Evolutionary conservation across 768 basidiomycete genomes (phyloP).

Genomic region (Trichaptum fuscoviolaceum): DNA sequence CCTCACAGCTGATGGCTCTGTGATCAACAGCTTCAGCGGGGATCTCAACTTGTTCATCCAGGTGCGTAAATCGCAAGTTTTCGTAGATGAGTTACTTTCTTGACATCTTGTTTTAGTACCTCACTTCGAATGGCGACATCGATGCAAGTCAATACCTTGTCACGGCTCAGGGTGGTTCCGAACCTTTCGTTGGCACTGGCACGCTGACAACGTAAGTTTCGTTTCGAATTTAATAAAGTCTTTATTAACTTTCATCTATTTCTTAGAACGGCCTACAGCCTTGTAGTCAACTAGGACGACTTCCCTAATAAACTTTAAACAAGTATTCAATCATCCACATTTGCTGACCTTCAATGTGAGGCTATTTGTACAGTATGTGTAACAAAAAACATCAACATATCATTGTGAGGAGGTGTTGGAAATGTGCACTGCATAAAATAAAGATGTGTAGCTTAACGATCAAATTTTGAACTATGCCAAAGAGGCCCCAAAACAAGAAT

Average conservation of each 20-base stretch:
- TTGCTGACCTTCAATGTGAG: too few relatives aligned
- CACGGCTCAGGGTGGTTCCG: slow-evolving; percentile 58
- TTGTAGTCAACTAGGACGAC: neutral
- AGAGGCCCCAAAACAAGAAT: too few relatives aligned
- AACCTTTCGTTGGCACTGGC: slow-evolving; percentile 54
- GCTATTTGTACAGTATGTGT: too few relatives aligned
- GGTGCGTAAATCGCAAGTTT: slow-evolving; percentile 22
- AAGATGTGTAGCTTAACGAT: too few relatives aligned
- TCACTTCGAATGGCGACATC: slow-evolving; percentile 21
- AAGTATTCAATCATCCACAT: too few relatives aligned
- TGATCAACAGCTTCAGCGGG: slow-evolving; percentile 43
- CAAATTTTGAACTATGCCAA: too few relatives aligned
- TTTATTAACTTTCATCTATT: neutral
- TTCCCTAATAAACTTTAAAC: too few relatives aligned
- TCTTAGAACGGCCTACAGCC: neutral
- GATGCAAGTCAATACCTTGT: slow-evolving; percentile 49
- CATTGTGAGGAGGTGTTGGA: too few relatives aligned
- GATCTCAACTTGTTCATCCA: slow-evolving; percentile 51
- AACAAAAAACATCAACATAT: too few relatives aligned
- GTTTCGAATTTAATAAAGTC: neutral
- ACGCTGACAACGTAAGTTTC: slow-evolving; percentile 46
- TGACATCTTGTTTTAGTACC: neutral
- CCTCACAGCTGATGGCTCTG: slow-evolving; percentile 31
- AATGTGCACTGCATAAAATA: too few relatives aligned
- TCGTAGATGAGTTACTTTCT: neutral